phyloP scores from a whole-genome alignment of 108 stramenopile genomes.

The Conticribra guillardii region DNA sequence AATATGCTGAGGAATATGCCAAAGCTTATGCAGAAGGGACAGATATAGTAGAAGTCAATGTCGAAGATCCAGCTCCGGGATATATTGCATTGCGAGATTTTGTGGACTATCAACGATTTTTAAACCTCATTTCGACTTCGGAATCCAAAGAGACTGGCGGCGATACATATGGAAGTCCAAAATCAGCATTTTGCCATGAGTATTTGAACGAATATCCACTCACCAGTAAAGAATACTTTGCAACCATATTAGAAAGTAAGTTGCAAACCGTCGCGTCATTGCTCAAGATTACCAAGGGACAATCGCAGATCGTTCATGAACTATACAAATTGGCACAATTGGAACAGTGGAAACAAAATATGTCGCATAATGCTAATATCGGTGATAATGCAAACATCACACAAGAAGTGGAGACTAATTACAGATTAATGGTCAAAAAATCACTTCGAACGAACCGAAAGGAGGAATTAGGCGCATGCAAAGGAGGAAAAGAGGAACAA shows the following conservation, averaged over 20 bases:
- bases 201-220: conserved; percentile 16
- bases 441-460: conserved; percentile 57
- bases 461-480: conserved; percentile 67
- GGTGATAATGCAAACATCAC: conserved; percentile 1
- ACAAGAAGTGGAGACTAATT: conserved; percentile 47
- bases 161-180: not conserved
- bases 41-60: conserved; percentile 55
- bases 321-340: conserved; percentile 41
- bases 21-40: conserved; percentile 8
- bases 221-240: conserved; percentile 34
- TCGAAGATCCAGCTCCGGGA: conserved; percentile 57
- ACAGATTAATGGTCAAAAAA: conserved; percentile 83
- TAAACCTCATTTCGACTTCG: not conserved
- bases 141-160: not conserved
- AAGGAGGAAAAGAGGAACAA: conserved; percentile 69
- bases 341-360: conserved; percentile 31
- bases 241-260: conserved; percentile 17
- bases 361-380: not conserved
- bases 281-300: conserved; percentile 47
- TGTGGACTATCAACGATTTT: conserved; percentile 50
- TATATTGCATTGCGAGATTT: conserved; percentile 48
- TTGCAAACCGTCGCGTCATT: conserved; percentile 8
- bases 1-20: conserved; percentile 33
- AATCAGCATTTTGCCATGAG: not conserved
- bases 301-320: conserved; percentile 43